Evolutionary conservation across 2,329 filamentous ascomycete species (phyloP), one percentile per base, ranked within the genome.

Genomic region (Phaeoacremonium minimum): DNA sequence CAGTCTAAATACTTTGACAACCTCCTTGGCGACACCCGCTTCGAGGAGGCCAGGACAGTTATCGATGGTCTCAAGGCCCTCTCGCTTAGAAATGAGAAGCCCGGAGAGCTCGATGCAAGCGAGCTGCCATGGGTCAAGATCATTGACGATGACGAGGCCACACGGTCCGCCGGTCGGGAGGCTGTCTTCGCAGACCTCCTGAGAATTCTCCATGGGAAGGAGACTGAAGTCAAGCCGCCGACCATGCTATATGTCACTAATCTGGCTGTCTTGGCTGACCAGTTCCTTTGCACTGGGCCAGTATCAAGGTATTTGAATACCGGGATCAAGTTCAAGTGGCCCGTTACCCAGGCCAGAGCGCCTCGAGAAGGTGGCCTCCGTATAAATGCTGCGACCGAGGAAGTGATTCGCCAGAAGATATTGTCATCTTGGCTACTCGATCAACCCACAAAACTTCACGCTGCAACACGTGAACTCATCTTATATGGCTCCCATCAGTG

Each of bases 1-100:
- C 69, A 76, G 42, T 88, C 84, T 5, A 75, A 74, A 38, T 89
- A 87, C 57, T 89, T 89, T 54, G 70, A 69, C 37, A 78, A 77
- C 38, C 69, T 89, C 13, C 67, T 89, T 3, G 73, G 76, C 8
- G 75, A 81, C 43, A 67, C 66, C 4, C 66, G 76, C 37, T 86
- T 87, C 53, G 64, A 71, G 36, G 83, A 89, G 61, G 75, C 76
- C 7, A 67, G 68, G 32, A 55, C 68, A 22, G 66, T 88, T 28
- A 58, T 67, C 9, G 63, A 65, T 4, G 62, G 66, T 6, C 70
- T 84, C 30, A 64, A 61, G 5, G 56, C 59, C 4, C 65, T 88
- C 13, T 58, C 62, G 4, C 49, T 69, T 7, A 54, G 59, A 16
- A 66, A 72, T 35, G 48, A 73, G 17, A 64, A 63, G 30, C 66